phyloP scores from a whole-genome alignment of 495 filamentous ascomycete genomes.

The Penicillium angulare region DNA sequence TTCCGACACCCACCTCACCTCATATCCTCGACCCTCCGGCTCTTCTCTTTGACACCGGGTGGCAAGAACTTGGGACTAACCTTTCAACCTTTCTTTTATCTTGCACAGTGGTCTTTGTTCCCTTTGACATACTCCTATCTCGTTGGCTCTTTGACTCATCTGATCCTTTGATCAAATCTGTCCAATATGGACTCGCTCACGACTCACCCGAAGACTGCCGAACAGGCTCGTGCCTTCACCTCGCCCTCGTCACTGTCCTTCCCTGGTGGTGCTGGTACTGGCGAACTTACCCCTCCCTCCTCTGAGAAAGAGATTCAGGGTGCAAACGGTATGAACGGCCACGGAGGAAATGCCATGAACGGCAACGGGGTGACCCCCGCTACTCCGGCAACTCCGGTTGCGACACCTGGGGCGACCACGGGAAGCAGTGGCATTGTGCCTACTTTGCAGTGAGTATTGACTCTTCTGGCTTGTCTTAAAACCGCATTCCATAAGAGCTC shows the following conservation, averaged over 20 bases:
- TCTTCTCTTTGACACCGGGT: no score
- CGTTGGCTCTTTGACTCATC: background rate
- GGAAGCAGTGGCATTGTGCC: slow-evolving; percentile 91
- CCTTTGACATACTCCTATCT: background rate
- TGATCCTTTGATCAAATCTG: background rate
- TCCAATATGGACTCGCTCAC: slow-evolving; percentile 79
- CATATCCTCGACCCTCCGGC: no score
- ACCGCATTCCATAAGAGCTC: slow-evolving; percentile 22
- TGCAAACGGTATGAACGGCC: slow-evolving; percentile 51
- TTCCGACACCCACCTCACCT: background rate
- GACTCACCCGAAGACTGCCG: slow-evolving; percentile 82
- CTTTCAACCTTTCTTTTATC: background rate
- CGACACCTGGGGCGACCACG: slow-evolving; percentile 78
- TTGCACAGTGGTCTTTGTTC: background rate
- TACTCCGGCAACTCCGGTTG: slow-evolving; percentile 92
- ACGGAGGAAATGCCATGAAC: slow-evolving; percentile 59
- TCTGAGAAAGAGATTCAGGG: slow-evolving; percentile 61
- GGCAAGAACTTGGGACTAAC: no score
- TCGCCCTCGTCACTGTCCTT: slow-evolving; percentile 87
- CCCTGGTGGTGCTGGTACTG: slow-evolving; percentile 75
- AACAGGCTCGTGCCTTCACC: slow-evolving; percentile 89
- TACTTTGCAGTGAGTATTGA: slow-evolving; percentile 93
- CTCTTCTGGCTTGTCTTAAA: slow-evolving; percentile 43
- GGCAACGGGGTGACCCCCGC: slow-evolving; percentile 91
- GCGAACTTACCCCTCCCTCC: slow-evolving; percentile 76